Percentiles rank a stretch among this genome's conserved stretches.
Conservation (phyloP, 768 basidiomycete species). For the Tulasnella sp. region DNA sequence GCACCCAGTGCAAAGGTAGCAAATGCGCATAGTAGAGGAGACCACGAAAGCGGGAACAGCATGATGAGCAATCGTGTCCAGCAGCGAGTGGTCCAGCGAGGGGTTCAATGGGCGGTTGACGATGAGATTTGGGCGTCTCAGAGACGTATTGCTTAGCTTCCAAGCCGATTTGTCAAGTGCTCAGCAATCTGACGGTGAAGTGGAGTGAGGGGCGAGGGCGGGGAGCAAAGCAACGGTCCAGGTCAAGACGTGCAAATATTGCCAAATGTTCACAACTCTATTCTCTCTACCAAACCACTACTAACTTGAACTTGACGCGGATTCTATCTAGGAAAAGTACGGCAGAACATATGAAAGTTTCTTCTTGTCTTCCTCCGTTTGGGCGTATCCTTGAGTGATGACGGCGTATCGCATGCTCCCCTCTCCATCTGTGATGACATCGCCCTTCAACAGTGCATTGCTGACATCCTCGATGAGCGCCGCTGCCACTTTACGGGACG, state of each 20-base stretch:
- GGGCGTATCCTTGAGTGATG: conserved; percentile 63
- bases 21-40: not conserved
- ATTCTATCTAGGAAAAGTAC: conserved; percentile 56
- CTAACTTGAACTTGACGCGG: no score
- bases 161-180: not conserved
- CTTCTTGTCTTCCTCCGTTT: conserved; percentile 60
- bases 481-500: conserved; percentile 74
- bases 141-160: not conserved
- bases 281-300: not conserved
- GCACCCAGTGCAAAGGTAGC: conserved; percentile 1
- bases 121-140: not conserved
- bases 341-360: conserved; percentile 80
- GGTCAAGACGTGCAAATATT: not conserved
- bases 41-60: not conserved
- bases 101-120: not conserved
- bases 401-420: conserved; percentile 87
- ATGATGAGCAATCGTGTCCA: not conserved
- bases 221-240: not conserved
- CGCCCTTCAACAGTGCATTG: conserved; percentile 55
- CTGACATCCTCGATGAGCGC: conserved; percentile 73
- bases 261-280: conserved; percentile 6
- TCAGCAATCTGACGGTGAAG: not conserved
- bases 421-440: conserved; percentile 66
- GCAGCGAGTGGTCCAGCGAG: not conserved
- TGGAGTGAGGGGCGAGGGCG: not conserved